These are phyloP conservation scores for Paramecium primaurelia DNA, from an alignment of 73 alveolate species.

Conservation along the genomic window DNA sequence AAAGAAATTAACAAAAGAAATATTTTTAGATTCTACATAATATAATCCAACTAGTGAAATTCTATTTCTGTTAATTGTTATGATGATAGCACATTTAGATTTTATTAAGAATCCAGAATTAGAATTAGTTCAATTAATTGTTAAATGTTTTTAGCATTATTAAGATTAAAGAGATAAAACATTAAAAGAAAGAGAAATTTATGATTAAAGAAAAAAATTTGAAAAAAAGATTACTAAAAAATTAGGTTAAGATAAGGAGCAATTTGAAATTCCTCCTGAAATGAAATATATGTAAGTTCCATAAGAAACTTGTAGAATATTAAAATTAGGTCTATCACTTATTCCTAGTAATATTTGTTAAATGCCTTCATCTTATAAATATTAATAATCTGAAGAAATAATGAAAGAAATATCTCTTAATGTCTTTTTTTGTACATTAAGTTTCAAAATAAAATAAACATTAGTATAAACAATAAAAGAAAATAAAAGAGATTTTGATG, in stretches of 20 bases:
- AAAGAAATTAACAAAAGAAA: background rate
- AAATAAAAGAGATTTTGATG: constrained; percentile 4
- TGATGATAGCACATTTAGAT: constrained; percentile 31
- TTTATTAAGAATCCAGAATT: constrained; percentile 22
- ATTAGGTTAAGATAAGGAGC: background rate
- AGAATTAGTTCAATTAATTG: background rate
- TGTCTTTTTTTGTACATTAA: background rate
- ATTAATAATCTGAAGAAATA: background rate
- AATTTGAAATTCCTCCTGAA: background rate
- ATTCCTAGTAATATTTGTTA: constrained; percentile 5
- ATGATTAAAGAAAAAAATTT: background rate
- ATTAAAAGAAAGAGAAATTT: background rate
- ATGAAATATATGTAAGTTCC: background rate
- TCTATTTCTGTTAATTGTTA: background rate
- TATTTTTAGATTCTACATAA: background rate
- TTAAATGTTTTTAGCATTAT: background rate
- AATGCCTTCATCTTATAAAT: background rate
- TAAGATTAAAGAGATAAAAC: background rate
- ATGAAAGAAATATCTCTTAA: background rate
- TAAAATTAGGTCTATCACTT: background rate
- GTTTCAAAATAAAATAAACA: background rate
- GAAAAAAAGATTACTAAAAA: background rate
- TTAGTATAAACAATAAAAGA: background rate
- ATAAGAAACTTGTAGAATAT: background rate
- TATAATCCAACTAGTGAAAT: background rate